phyloP scores from a whole-genome alignment of 495 filamentous ascomycete genomes.

The Podospora pseudopauciseta region DNA sequence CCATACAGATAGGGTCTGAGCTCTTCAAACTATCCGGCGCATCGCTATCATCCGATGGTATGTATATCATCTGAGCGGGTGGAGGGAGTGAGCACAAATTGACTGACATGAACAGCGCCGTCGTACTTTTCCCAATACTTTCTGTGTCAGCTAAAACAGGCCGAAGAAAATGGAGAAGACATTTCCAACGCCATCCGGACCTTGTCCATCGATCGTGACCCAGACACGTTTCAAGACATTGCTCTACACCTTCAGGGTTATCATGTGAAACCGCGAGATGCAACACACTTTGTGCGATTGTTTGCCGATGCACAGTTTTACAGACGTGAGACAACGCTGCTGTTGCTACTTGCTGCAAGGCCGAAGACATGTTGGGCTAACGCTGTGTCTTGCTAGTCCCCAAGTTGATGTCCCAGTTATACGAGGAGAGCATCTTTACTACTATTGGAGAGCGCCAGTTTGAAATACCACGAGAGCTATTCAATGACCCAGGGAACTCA shows the following conservation, averaged over 20 bases:
- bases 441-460: conserved; percentile 82
- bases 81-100: not conserved
- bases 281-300: conserved; percentile 80
- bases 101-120: conserved; percentile 60
- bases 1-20: conserved; percentile 90
- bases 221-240: conserved; percentile 83
- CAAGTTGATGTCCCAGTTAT: conserved; percentile 87
- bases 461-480: conserved; percentile 84
- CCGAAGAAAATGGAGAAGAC: conserved; percentile 55
- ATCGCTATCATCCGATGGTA: conserved; percentile 92
- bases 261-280: conserved; percentile 77
- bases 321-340: conserved; percentile 52
- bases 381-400: conserved; percentile 55
- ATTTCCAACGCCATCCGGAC: conserved; percentile 52
- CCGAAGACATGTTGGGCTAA: not conserved
- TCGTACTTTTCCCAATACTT: conserved; percentile 98
- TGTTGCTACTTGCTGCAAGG: not conserved
- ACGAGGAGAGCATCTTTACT: conserved; percentile 88
- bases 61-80: conserved; percentile 5
- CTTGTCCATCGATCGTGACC: conserved; percentile 94
- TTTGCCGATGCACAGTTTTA: conserved; percentile 98
- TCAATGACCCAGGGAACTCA: conserved; percentile 77
- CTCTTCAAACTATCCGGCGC: conserved; percentile 92
- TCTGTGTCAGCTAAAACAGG: conserved; percentile 68
- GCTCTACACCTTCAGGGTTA: conserved; percentile 92